These are phyloP conservation scores for Annulohypoxylon maeteangense DNA, from an alignment of 495 filamentous ascomycete genomes.

Conservation along the genomic window DNA sequence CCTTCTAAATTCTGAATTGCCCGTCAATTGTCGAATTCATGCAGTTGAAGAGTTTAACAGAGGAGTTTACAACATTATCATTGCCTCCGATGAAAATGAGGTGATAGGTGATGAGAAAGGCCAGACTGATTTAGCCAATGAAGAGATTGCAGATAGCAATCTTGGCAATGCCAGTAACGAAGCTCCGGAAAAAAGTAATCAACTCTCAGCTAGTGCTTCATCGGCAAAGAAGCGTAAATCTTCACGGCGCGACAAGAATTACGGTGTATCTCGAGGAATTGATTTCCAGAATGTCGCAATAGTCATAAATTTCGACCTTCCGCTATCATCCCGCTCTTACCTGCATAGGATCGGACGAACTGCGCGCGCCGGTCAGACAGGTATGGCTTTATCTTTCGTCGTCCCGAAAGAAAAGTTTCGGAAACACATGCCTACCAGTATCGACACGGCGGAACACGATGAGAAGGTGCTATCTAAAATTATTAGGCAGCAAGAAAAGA, in stretches of 20 bases:
- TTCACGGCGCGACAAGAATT: slow-evolving; percentile 78
- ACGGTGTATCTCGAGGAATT: slow-evolving; percentile 86
- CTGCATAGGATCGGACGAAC: slow-evolving; percentile 92
- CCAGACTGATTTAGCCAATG: slow-evolving; percentile 42
- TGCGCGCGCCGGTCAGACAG: slow-evolving; percentile 85
- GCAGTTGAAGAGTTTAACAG: slow-evolving; percentile 98
- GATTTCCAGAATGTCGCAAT: slow-evolving; percentile 96
- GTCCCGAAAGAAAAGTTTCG: slow-evolving; percentile 81
- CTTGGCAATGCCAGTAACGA: slow-evolving; percentile 7
- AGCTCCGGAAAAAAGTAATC: slow-evolving; percentile 35
- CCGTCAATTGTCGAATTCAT: slow-evolving; percentile 91
- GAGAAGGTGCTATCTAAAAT: slow-evolving; percentile 83
- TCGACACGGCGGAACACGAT: slow-evolving; percentile 78
- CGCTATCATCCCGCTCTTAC: slow-evolving; percentile 87
- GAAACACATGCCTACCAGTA: slow-evolving; percentile 88
- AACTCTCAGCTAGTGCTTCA: slow-evolving; percentile 30
- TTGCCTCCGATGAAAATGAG: slow-evolving; percentile 94
- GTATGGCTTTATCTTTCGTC: slow-evolving; percentile 95
- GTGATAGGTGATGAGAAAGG: slow-evolving; percentile 73
- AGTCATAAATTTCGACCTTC: slow-evolving; percentile 97
- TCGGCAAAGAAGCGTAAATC: slow-evolving; percentile 71
- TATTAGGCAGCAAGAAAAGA: slow-evolving; percentile 73
- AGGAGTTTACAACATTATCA: slow-evolving; percentile 94
- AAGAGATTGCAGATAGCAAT: not conserved
- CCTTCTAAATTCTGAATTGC: slow-evolving; percentile 93